Percentiles rank a stretch among this genome's conserved stretches.
Evolutionary conservation across 306 rosid species (phyloP).

Genomic region (Cicer pinnatifidum): DNA sequence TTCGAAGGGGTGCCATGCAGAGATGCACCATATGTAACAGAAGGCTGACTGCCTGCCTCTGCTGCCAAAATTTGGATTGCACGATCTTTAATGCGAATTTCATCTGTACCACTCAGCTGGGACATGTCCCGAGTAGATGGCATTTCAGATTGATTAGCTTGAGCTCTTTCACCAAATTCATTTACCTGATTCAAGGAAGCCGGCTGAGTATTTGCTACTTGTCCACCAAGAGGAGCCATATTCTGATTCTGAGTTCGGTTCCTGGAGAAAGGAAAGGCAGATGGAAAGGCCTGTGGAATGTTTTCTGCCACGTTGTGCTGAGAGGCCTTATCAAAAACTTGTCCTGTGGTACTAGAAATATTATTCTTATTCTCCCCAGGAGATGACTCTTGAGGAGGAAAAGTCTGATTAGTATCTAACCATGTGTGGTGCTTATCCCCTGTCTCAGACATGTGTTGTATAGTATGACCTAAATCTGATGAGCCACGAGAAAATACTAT

Average conservation of each 20-base stretch:
- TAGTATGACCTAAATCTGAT: constrained; percentile 51
- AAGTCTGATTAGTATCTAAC: constrained; percentile 56
- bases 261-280: constrained; percentile 70
- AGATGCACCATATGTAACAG: constrained; percentile 47
- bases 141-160: constrained; percentile 56
- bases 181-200: constrained; percentile 56
- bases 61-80: constrained; percentile 51
- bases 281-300: constrained; percentile 54
- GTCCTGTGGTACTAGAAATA: constrained; percentile 58
- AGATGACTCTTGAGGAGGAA: constrained; percentile 58
- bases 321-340: constrained; percentile 51
- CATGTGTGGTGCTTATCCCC: constrained; percentile 61
- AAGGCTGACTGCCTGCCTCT: constrained; percentile 52
- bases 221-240: constrained; percentile 56
- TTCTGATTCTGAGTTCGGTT: constrained; percentile 63
- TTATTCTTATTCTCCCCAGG: constrained; percentile 63
- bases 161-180: constrained; percentile 60
- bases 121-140: constrained; percentile 56
- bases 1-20: constrained; percentile 58
- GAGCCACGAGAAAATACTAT: constrained; percentile 60
- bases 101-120: constrained; percentile 55
- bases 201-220: constrained; percentile 52
- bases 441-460: constrained; percentile 51
- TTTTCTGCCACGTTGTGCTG: constrained; percentile 57
- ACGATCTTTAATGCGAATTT: constrained; percentile 50